These are phyloP conservation scores for Globisporangium nodosum DNA, from an alignment of 352 stramenopile species.

Conservation along the genomic window DNA sequence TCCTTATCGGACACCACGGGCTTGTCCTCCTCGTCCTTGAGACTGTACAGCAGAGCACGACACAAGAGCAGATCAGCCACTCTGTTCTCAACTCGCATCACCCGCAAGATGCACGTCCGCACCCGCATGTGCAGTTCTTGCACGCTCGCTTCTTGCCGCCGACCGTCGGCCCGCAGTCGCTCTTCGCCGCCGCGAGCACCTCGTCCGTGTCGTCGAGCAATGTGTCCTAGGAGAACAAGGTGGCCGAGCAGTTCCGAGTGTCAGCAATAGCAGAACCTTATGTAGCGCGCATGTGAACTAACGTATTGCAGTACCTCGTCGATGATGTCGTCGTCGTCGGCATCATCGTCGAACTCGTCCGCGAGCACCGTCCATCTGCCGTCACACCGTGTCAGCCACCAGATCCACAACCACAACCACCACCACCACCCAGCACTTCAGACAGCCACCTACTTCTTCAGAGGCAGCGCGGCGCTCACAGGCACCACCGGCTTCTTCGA, in stretches of 20 bases:
- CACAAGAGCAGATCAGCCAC: not conserved
- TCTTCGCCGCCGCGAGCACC: conserved; percentile 63
- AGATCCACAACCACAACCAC: not conserved
- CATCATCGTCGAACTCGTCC: conserved; percentile 38
- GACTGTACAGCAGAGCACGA: conserved; percentile 22
- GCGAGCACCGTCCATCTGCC: conserved; percentile 58
- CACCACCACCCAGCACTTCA: not conserved
- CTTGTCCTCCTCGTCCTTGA: conserved; percentile 69
- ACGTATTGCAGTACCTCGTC: conserved; percentile 37
- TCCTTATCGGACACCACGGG: conserved; percentile 70
- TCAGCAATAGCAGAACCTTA: not conserved
- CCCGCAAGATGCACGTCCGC: conserved; percentile 2
- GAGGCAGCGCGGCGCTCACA: conserved; percentile 12
- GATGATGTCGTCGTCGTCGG: conserved; percentile 67
- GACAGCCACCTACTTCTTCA: conserved; percentile 31
- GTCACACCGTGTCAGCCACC: not conserved
- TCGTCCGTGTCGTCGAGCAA: conserved; percentile 81
- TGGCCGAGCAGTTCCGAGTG: not conserved
- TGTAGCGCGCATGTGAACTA: not conserved
- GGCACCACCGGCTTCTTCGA: conserved; percentile 30
- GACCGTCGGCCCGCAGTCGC: conserved; percentile 72
- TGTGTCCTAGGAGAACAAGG: conserved; percentile 31
- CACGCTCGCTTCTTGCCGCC: conserved; percentile 90
- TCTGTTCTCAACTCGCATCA: conserved; percentile 12
- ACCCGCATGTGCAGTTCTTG: conserved; percentile 97